phyloP scores from a whole-genome alignment of 2,329 filamentous ascomycete species.

The Pyrenophora graminea region DNA sequence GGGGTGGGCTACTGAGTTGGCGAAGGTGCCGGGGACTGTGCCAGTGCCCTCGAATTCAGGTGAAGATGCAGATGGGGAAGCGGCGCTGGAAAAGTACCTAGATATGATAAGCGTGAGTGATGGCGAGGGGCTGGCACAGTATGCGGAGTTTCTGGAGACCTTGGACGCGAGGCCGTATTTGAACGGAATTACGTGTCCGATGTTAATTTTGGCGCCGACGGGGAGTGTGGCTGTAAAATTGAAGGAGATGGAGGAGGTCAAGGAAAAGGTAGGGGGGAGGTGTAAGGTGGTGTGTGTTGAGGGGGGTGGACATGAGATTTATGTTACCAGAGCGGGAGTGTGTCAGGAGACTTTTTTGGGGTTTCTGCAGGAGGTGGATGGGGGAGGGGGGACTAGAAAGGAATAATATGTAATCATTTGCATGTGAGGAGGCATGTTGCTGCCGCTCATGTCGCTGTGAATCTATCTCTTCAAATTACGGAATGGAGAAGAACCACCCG shows the following conservation, averaged over 20 bases:
- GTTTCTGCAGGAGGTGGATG: conserved; percentile 32
- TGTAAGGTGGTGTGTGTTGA: conserved; percentile 31
- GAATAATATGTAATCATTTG: too few relatives aligned
- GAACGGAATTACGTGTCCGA: conserved; percentile 34
- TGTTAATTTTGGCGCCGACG: conserved; percentile 40
- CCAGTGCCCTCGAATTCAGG: conserved; percentile 13
- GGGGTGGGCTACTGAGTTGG: conserved; percentile 41
- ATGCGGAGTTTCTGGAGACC: conserved; percentile 40
- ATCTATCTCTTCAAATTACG: too few relatives aligned
- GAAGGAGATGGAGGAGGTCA: conserved; percentile 33
- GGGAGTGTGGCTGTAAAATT: conserved; percentile 40
- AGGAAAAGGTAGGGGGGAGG: conserved; percentile 20
- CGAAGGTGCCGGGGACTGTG: conserved; percentile 37
- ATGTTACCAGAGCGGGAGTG: conserved; percentile 33
- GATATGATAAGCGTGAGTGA: conserved; percentile 31
- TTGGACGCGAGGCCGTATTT: conserved; percentile 40
- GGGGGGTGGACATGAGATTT: conserved; percentile 44
- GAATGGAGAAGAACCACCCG: neutral
- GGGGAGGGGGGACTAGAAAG: too few relatives aligned
- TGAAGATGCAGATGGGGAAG: conserved; percentile 9
- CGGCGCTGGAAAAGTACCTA: conserved; percentile 41
- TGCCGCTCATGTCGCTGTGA: too few relatives aligned
- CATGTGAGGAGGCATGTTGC: too few relatives aligned
- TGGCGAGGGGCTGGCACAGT: conserved; percentile 41
- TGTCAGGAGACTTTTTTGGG: conserved; percentile 41